These are phyloP conservation scores for Wickerhamomyces queroliae DNA, from an alignment of 805 yeast species.

Conservation along the genomic window DNA sequence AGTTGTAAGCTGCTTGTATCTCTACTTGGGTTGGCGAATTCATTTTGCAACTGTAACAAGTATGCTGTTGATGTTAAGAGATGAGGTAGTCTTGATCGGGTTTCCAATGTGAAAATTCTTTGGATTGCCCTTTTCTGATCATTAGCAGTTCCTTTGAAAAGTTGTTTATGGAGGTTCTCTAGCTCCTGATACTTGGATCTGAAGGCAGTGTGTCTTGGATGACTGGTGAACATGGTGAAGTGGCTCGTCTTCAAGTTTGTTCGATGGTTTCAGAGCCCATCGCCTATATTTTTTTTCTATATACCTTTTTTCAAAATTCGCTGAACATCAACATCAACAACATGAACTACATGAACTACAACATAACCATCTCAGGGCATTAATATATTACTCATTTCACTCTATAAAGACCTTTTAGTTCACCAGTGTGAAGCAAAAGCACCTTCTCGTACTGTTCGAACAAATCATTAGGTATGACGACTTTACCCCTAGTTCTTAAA, in stretches of 20 bases:
- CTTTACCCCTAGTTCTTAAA: conserved; percentile 26
- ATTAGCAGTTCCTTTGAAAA: neutral
- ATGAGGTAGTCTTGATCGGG: conserved; percentile 60
- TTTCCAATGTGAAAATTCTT: conserved; percentile 44
- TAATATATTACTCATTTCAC: neutral
- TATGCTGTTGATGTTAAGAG: conserved; percentile 62
- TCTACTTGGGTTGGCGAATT: neutral
- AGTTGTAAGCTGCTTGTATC: conserved; percentile 1
- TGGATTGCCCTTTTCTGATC: conserved; percentile 36
- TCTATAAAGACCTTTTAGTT: neutral
- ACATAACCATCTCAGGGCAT: neutral
- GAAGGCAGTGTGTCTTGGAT: neutral
- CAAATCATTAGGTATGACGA: conserved; percentile 1
- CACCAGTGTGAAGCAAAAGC: neutral
- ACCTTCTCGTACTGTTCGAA: conserved; percentile 2
- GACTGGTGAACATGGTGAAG: neutral
- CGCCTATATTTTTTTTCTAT: too few species aligned
- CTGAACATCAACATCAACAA: too few species aligned
- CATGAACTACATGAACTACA: neutral
- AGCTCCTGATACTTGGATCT: neutral
- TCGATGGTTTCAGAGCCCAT: too few species aligned
- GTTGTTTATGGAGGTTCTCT: neutral
- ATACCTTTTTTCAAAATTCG: too few species aligned
- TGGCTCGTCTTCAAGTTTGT: neutral
- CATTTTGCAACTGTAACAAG: conserved; percentile 32